phyloP scores from a whole-genome alignment of 805 yeast species.

The Groenewaldozyma salmanticensis region DNA sequence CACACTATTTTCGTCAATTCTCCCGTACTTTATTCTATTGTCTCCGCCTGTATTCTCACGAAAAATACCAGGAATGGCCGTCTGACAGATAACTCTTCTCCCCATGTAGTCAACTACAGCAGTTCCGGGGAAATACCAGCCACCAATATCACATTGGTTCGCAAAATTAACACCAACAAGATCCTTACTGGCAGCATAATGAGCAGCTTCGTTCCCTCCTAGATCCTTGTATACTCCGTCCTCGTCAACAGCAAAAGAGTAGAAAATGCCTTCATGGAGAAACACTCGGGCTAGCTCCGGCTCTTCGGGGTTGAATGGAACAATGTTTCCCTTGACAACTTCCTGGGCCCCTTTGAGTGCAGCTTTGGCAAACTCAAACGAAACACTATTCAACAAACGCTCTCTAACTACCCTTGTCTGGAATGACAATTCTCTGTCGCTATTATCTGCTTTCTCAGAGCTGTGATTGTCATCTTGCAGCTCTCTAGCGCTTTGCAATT shows the following conservation, averaged over 20 bases:
- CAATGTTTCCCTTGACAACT: constrained; percentile 61
- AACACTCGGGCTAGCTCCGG: constrained; percentile 51
- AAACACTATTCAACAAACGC: constrained; percentile 56
- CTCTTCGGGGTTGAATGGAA: constrained; percentile 76
- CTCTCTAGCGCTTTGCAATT: constrained; percentile 73
- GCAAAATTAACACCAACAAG: constrained; percentile 59
- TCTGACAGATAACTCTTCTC: constrained; percentile 78
- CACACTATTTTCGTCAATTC: constrained; percentile 43
- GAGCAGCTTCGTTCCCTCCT: constrained; percentile 83
- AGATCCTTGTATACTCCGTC: constrained; percentile 53
- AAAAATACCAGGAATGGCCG: constrained; percentile 91
- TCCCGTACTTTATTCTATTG: constrained; percentile 64
- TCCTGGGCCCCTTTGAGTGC: constrained; percentile 76
- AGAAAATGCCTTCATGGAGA: constrained; percentile 77
- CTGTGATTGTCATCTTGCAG: constrained; percentile 26
- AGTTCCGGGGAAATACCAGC: constrained; percentile 64
- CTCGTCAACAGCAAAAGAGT: constrained; percentile 64
- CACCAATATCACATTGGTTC: constrained; percentile 53
- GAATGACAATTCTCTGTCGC: constrained; percentile 28
- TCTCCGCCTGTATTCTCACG: constrained; percentile 34
- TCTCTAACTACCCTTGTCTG: constrained; percentile 69
- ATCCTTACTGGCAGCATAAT: constrained; percentile 73
- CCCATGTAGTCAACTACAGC: constrained; percentile 89
- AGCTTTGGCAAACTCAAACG: constrained; percentile 64
- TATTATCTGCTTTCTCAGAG: constrained; percentile 4